phyloP scores from a whole-genome alignment of 2,329 filamentous ascomycete genomes.

The Emmonsiellopsis sp. region DNA sequence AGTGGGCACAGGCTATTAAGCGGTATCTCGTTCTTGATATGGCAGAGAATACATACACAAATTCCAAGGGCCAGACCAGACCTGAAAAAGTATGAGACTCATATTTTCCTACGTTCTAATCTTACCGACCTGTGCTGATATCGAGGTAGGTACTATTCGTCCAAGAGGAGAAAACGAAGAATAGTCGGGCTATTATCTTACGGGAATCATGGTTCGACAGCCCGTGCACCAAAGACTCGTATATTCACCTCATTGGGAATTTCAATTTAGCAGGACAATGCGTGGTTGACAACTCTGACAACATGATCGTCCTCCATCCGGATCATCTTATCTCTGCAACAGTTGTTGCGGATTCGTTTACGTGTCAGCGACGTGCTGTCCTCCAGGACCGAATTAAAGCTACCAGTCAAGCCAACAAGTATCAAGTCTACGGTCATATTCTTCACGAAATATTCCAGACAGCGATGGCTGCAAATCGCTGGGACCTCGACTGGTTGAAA shows the following conservation, averaged over 20 bases:
- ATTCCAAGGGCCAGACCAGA: slow-evolving; percentile 49
- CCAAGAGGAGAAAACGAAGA: slow-evolving; percentile 62
- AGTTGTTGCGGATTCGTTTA: slow-evolving; percentile 92
- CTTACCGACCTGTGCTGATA: slow-evolving; percentile 5
- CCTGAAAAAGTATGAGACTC: slow-evolving; percentile 58
- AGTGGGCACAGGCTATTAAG: slow-evolving; percentile 63
- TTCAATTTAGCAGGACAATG: slow-evolving; percentile 65
- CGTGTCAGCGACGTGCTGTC: slow-evolving; percentile 80
- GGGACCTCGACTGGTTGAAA: slow-evolving; percentile 61
- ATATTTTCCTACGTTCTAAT: slow-evolving; percentile 14
- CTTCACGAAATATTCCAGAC: slow-evolving; percentile 94
- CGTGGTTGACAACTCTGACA: slow-evolving; percentile 68
- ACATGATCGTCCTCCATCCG: slow-evolving; percentile 85
- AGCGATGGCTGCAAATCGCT: slow-evolving; percentile 71
- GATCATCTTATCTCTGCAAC: slow-evolving; percentile 94
- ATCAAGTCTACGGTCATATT: slow-evolving; percentile 85
- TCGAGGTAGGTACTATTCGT: slow-evolving; percentile 62
- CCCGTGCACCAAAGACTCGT: slow-evolving; percentile 61
- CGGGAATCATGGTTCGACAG: slow-evolving; percentile 83
- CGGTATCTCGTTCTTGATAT: slow-evolving; percentile 74
- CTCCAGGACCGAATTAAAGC: slow-evolving; percentile 92
- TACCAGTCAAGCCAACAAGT: slow-evolving; percentile 66
- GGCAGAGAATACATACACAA: slow-evolving; percentile 57
- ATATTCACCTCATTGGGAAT: slow-evolving; percentile 75
- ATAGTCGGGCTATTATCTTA: slow-evolving; percentile 60